Conservation (phyloP, 345 rosid species). For the Excoecaria cochinchinensis region DNA sequence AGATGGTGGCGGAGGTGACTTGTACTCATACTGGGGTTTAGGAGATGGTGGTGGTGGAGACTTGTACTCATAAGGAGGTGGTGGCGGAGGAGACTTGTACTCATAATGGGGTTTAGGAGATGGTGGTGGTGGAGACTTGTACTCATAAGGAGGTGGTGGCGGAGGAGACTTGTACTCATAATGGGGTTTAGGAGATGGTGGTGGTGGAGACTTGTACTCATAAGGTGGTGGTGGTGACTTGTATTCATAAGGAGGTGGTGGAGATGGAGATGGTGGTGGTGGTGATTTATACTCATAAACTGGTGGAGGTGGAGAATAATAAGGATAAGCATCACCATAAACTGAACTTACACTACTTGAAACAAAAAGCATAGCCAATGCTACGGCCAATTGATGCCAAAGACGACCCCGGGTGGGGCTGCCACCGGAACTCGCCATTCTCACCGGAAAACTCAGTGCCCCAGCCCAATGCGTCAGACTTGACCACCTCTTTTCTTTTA, state of each 20-base stretch:
- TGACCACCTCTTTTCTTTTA: background rate
- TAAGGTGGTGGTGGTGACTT: constrained; percentile 54
- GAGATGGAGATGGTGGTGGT: constrained; percentile 42
- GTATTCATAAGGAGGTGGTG: constrained; percentile 39
- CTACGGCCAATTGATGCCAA: constrained; percentile 53
- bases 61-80: constrained; percentile 18
- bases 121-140: constrained; percentile 40
- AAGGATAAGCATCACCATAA: constrained; percentile 45
- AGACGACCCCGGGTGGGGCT: constrained; percentile 55
- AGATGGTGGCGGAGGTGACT: constrained; percentile 34
- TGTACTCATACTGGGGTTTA: constrained; percentile 22
- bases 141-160: constrained; percentile 41
- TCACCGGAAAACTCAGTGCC: constrained; percentile 14
- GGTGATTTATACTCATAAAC: constrained; percentile 48
- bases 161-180: background rate
- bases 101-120: too few relatives aligned
- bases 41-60: constrained; percentile 48
- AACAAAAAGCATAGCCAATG: constrained; percentile 46
- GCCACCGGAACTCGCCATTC: constrained; percentile 41
- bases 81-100: too few relatives aligned
- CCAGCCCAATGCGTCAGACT: constrained; percentile 15
- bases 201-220: too few relatives aligned
- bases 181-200: constrained; percentile 20
- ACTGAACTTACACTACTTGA: constrained; percentile 41
- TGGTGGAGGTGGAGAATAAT: constrained; percentile 51